Conservation (phyloP, 2,329 filamentous ascomycete genomes). For the Pseudogymnoascus sp. region DNA sequence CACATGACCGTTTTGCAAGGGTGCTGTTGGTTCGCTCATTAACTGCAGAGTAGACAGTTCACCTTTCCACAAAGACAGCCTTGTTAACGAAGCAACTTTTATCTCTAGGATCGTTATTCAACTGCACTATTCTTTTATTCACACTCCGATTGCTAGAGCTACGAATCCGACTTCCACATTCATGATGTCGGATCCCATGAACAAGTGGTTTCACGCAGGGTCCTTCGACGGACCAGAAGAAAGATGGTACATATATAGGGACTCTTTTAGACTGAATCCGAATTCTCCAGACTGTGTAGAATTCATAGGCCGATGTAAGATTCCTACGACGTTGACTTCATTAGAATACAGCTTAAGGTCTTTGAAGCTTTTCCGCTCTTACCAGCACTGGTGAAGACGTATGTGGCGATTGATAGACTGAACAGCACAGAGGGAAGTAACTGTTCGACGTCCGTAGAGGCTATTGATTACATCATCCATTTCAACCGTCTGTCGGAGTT, state of each 20-base stretch:
- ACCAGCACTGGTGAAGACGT: neutral
- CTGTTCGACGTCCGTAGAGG: neutral
- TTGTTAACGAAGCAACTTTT: no score
- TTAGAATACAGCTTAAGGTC: neutral
- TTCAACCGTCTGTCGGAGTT: neutral
- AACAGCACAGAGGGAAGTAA: neutral
- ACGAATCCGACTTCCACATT: no score
- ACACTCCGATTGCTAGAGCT: no score
- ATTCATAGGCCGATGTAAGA: neutral
- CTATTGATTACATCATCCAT: neutral
- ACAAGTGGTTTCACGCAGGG: no score
- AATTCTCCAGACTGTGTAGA: neutral
- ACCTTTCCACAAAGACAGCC: no score
- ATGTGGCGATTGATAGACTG: neutral
- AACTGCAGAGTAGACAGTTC: no score
- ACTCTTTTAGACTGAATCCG: neutral
- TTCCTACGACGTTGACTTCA: neutral
- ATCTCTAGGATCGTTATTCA: no score
- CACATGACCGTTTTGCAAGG: no score
- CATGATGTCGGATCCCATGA: no score
- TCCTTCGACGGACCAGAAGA: no score
- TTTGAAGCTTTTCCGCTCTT: neutral
- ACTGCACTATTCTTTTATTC: no score
- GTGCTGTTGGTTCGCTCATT: no score
- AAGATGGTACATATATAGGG: neutral